Base-by-base conservation (phyloP, 1,284 basidiomycete species). In the Apiotrichum siamense region DNA sequence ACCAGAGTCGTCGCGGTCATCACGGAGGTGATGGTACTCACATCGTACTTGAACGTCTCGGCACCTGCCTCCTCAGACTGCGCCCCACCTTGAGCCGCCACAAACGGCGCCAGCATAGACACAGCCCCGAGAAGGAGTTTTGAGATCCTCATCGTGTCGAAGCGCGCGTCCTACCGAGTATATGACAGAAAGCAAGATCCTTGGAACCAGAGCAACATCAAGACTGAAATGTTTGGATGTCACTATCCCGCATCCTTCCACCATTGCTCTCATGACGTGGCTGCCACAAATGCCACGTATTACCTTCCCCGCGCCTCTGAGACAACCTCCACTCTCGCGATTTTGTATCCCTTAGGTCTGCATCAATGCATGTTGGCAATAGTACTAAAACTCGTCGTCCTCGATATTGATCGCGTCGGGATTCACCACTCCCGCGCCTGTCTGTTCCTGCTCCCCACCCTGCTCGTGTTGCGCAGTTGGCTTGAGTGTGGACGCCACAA, bases 41-140 rank as follows among this genome's bases (percentile, higher is more conserved):
- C 88, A 80, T 90, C 85, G 74, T 90, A 92, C 66, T 82, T 66
- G 60, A 61, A 70, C 10, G 62, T 69, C 48, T 73, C 66, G 1
- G 57, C 77, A 59, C 83, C 81, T 64, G 82, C 86, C 2, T 56
- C 77, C 59, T 83, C 81, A 64, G 82, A 86, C 46, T 81, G 81
- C 62, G 12, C 20, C 13, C 13, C 32, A 6, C 13, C 13, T 17
- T 83, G 79, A 33, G 82, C 84, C 26, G 79, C 65, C 39, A 75
- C 77, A 52, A 73, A 71, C 23, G 79, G 75, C 37, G 79, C 74
- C 46, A 84, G 58, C 50, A 81, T 64, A 26, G 79, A 50, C 9
- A 52, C 40, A 2, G 52, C 54, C 23, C 47, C 59, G 3, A 62
- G 4, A 20, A 61, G 44, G 20, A 62, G 44, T 26, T 44, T 57